Evolutionary conservation across 1,284 basidiomycete genomes (phyloP), one percentile per base, ranked within the genome.

Genomic region (Fomitiporia mediterranea): DNA sequence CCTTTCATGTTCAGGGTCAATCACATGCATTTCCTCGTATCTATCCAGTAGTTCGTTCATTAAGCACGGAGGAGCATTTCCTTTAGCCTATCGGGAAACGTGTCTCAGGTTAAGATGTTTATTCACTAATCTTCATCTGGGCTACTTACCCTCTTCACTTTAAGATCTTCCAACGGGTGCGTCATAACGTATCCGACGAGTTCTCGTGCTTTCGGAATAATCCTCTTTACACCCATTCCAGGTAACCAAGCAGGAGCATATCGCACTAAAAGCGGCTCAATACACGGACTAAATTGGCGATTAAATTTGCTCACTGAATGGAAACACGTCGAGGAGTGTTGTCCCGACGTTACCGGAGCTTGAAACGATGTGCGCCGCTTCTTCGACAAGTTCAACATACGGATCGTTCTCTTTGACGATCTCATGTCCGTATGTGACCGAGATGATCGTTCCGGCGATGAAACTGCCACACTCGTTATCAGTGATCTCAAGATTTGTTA

Each of bases 161-260:
- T 57, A 5, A 53, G 23, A 30, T 53, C 34, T 3, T 52, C 37
- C 13, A 48, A 53, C 6, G 51, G 56, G 3, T 19, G 27, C 6
- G 34, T 27, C 9, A 53, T 42, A 25, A 48, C 32, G 11, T 38
- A 32, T 5, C 50, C 11, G 19, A 57, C 25, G n/a, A 53, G 21
- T 6, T 32, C 21, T 6, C 51, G 34, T 15, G 28, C 35, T 30
- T 57, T 27, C 19, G 53, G 44, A 2, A 51, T 44, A 8, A 19
- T 43, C 15, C 51, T 42, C 17, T 57, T 57, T n/a, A 57, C 34
- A 2, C 34, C 21, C 43, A 53, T 49, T 13, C 51, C 56, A 6
- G 56, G 56, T 4, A 57, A 8, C 56, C 56, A 57, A 19, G 51
- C 30, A 2, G 56, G 56, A 19, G 53, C 17, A 49, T 53, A 46